These are phyloP conservation scores for Russula brevipes DNA, from an alignment of 768 basidiomycete genomes.

Conservation along the genomic window DNA sequence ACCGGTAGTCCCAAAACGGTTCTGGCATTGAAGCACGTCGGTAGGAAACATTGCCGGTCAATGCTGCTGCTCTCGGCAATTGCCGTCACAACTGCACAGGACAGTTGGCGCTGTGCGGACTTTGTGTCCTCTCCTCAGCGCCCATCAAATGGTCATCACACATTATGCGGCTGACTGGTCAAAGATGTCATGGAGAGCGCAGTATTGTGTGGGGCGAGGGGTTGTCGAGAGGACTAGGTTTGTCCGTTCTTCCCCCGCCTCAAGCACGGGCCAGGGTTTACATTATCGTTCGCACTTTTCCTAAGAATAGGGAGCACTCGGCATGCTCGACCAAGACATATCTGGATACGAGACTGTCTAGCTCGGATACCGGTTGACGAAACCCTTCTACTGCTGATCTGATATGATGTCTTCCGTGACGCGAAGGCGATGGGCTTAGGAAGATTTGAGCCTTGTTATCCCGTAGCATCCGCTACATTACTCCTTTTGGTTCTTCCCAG, in stretches of 20 bases:
- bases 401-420: conserved; percentile 12
- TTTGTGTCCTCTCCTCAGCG: not conserved
- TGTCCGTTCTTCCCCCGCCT: conserved; percentile 7
- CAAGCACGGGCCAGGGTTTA: not conserved
- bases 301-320: not conserved
- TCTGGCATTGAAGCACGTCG: not conserved
- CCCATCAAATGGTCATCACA: not conserved
- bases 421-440: conserved; percentile 3
- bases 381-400: conserved; percentile 20
- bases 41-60: too few species aligned
- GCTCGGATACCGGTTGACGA: conserved; percentile 16
- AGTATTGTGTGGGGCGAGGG: not conserved
- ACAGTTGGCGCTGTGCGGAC: not conserved
- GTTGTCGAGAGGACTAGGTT: not conserved
- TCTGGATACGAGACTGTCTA: not conserved
- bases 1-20: not conserved
- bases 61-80: not conserved
- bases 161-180: not conserved
- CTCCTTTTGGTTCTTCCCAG: conserved; percentile 4
- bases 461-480: conserved; percentile 11
- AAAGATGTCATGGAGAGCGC: not conserved
- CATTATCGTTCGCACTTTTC: not conserved
- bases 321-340: not conserved
- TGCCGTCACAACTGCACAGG: not conserved
- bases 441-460: conserved; percentile 14